These are phyloP conservation scores for Paraphaeosphaeria sporulosa DNA, from an alignment of 2,329 filamentous ascomycete species.

Conservation along the genomic window DNA sequence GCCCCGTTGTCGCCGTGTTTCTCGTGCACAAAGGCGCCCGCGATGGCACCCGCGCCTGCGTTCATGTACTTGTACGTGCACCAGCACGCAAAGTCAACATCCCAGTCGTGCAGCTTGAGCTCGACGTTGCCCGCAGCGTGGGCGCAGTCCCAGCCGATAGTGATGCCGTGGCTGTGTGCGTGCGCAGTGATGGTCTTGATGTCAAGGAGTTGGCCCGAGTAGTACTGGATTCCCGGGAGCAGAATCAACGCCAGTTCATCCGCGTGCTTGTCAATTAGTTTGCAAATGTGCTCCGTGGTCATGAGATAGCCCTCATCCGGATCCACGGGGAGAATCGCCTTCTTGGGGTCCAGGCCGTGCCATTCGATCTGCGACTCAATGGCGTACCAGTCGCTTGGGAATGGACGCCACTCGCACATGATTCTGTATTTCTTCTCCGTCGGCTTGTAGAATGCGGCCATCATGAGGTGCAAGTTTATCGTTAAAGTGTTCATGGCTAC, in stretches of 20 bases:
- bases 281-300: slow-evolving; percentile 72
- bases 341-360: slow-evolving; percentile 68
- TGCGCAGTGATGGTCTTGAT: slow-evolving; percentile 79
- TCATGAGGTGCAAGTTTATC: slow-evolving; percentile 80
- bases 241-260: slow-evolving; percentile 76
- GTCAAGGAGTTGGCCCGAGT: slow-evolving; percentile 87
- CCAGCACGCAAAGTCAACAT: slow-evolving; percentile 90
- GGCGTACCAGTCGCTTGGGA: slow-evolving; percentile 87
- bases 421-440: slow-evolving; percentile 73
- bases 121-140: slow-evolving; percentile 87
- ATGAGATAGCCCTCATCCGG: slow-evolving; percentile 70
- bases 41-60: slow-evolving; percentile 80
- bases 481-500: slow-evolving; percentile 89
- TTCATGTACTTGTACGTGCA: slow-evolving; percentile 97
- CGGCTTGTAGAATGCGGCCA: slow-evolving; percentile 84
- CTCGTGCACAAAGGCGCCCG: slow-evolving; percentile 80
- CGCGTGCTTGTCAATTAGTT: slow-evolving; percentile 76
- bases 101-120: slow-evolving; percentile 81
- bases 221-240: slow-evolving; percentile 88
- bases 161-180: slow-evolving; percentile 73
- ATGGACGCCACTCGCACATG: slow-evolving; percentile 85
- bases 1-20: slow-evolving; percentile 70
- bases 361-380: slow-evolving; percentile 84
- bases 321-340: slow-evolving; percentile 72
- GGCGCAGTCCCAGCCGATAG: slow-evolving; percentile 86